phyloP scores from a whole-genome alignment of 176 grass and related monocot genomes.

The Triticum dicoccoides region DNA sequence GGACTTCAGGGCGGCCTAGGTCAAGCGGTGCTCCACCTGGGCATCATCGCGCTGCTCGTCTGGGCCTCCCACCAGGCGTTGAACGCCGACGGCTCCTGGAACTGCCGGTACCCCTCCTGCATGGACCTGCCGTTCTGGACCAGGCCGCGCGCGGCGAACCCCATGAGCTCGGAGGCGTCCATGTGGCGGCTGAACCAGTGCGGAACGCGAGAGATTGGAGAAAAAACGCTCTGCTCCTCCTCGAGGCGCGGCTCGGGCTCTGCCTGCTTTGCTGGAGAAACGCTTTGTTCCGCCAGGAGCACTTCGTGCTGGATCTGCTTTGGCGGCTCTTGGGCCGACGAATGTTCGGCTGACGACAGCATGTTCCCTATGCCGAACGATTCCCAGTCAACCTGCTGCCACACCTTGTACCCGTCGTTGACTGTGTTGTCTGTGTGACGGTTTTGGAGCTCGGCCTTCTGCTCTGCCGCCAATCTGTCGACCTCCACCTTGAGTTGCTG shows the following conservation, averaged over 20 bases:
- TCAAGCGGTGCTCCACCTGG: slow-evolving; percentile 30
- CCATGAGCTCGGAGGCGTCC: slow-evolving; percentile 72
- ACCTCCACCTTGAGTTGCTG: slow-evolving; percentile 67
- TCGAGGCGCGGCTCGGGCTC: not conserved
- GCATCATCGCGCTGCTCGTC: not conserved
- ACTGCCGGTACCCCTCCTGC: slow-evolving; percentile 28
- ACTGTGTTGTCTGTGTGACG: not conserved
- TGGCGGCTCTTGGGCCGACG: not conserved
- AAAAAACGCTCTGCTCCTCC: not conserved
- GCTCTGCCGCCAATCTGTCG: slow-evolving; percentile 57
- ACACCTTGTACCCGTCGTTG: slow-evolving; percentile 34
- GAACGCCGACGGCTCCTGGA: not conserved
- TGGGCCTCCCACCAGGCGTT: slow-evolving; percentile 36
- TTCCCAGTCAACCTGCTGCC: slow-evolving; percentile 92
- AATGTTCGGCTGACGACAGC: slow-evolving; percentile 47
- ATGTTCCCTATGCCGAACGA: slow-evolving; percentile 80
- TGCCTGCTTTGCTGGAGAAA: slow-evolving; percentile 8
- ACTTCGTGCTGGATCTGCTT: slow-evolving; percentile 20
- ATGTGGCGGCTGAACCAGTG: slow-evolving; percentile 53
- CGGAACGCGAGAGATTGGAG: slow-evolving; percentile 23
- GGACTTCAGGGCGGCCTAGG: no score
- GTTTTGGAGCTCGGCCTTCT: slow-evolving; percentile 37
- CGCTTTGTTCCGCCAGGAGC: not conserved
- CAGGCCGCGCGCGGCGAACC: slow-evolving; percentile 77
- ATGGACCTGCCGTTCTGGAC: slow-evolving; percentile 56